phyloP scores from a whole-genome alignment of 768 basidiomycete species.

The Saitozyma sp. region DNA sequence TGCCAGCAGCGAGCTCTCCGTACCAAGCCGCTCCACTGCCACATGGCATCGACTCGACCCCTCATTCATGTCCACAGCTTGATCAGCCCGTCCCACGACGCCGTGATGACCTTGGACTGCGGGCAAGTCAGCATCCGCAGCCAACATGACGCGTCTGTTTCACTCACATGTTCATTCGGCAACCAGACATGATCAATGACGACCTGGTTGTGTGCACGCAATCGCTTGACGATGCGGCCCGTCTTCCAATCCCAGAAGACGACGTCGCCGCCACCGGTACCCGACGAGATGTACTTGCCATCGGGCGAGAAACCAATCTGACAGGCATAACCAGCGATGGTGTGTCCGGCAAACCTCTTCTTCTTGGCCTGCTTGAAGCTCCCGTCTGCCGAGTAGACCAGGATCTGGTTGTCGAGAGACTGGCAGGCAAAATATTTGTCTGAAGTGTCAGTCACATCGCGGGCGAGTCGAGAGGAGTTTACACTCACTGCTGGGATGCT shows the following conservation, averaged over 20 bases:
- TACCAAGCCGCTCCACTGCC: not conserved
- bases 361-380: slow-evolving; percentile 94
- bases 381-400: slow-evolving; percentile 95
- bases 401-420: slow-evolving; percentile 96
- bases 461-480: not conserved
- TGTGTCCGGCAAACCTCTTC: slow-evolving; percentile 96
- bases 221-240: slow-evolving; percentile 86
- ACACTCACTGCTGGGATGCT: slow-evolving; percentile 87
- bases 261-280: slow-evolving; percentile 90
- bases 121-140: slow-evolving; percentile 19
- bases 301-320: slow-evolving; percentile 97
- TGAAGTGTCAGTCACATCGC: slow-evolving; percentile 34
- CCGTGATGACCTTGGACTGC: slow-evolving; percentile 94
- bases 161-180: slow-evolving; percentile 89
- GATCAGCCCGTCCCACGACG: slow-evolving; percentile 96
- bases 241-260: slow-evolving; percentile 99
- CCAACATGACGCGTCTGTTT: not conserved
- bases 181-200: slow-evolving; percentile 98
- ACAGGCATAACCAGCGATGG: slow-evolving; percentile 94
- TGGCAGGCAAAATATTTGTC: slow-evolving; percentile 98
- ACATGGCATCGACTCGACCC: not conserved
- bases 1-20: not conserved
- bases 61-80: slow-evolving; percentile 74
- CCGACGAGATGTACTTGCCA: slow-evolving; percentile 96
- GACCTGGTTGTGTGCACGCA: slow-evolving; percentile 91